Base-by-base conservation (phyloP, 176 grass and related monocot genomes). In the Aechmea fasciata region DNA sequence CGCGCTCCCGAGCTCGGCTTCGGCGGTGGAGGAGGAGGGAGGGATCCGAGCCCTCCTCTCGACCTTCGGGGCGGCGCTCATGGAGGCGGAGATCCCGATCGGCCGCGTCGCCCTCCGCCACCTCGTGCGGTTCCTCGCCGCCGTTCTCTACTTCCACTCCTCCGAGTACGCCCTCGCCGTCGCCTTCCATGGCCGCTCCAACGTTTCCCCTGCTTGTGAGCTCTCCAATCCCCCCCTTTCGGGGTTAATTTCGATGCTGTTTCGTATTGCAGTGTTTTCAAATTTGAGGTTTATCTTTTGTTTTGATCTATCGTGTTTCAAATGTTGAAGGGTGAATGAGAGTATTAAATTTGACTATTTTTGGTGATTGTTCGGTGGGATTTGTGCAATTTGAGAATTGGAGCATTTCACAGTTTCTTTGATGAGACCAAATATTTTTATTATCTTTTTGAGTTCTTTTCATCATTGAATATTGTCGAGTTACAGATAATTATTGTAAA, bases 161-260 rank as follows among this genome's bases (percentile, higher is more conserved):
- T 99, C 84, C 48, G 94, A 99, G 68, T 93, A 84, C 69, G 47
- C 82, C 61, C 94, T 99, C 47, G 87, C 89, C 47, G 51, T 67
- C 69, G 33, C 48, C 69, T 90, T 84, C 79, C 93, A 97, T 54
- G 84, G 86, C 68, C 81, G 75, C 52, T 63, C 73, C 77, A 87
- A 79, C 69, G 86, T 85, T 72, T 87, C 86, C 50, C 63, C 86
- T 51, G 83, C 78, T 0, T 92, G 89, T 97, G 71, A 90, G 88
- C 69, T 15, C 23, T 29, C 13, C 12, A 3, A 5, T 4, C 3
- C 18, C 22, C 15, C 17, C 52, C 17, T 10, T 9, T 49, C 2
- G 74, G 17, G 18, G 15, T 51, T 26, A 62, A 14, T 70, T 48
- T 68, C 10, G 11, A 48, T 64, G 29, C 17, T 41, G 15, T 6